These are phyloP conservation scores for Saccharomycopsis schoenii DNA, from an alignment of 805 yeast genomes.

Conservation along the genomic window DNA sequence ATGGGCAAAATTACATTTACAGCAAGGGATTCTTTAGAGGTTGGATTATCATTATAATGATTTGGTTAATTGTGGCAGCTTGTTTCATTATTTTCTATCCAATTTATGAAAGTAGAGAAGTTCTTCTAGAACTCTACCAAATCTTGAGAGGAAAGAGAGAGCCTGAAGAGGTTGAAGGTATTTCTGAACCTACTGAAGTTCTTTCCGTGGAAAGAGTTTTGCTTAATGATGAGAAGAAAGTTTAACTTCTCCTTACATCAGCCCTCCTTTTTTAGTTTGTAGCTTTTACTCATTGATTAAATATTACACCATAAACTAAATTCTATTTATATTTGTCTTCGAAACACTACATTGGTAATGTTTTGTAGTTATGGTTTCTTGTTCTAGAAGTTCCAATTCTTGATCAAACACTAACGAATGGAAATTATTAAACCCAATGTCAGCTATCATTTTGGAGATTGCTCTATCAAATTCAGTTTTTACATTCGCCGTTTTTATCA, in stretches of 20 bases:
- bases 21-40: slow-evolving; percentile 26
- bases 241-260: not conserved
- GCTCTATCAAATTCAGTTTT: no score
- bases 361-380: not conserved
- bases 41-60: slow-evolving; percentile 28
- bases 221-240: not conserved
- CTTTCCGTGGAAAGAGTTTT: not conserved
- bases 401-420: not conserved
- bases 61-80: slow-evolving; percentile 28
- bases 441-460: no score
- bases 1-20: slow-evolving; percentile 26
- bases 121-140: slow-evolving; percentile 15
- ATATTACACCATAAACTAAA: not conserved
- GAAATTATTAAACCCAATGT: no score
- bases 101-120: slow-evolving; percentile 27
- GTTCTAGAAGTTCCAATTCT: not conserved
- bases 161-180: slow-evolving; percentile 4
- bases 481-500: no score
- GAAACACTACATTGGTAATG: not conserved
- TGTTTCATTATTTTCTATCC: slow-evolving; percentile 26
- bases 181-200: not conserved
- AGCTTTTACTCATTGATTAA: not conserved
- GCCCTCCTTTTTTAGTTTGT: not conserved
- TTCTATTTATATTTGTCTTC: not conserved
- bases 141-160: slow-evolving; percentile 19